Base-by-base conservation (phyloP, 352 stramenopile genomes). In the Pythium brachiatum region DNA sequence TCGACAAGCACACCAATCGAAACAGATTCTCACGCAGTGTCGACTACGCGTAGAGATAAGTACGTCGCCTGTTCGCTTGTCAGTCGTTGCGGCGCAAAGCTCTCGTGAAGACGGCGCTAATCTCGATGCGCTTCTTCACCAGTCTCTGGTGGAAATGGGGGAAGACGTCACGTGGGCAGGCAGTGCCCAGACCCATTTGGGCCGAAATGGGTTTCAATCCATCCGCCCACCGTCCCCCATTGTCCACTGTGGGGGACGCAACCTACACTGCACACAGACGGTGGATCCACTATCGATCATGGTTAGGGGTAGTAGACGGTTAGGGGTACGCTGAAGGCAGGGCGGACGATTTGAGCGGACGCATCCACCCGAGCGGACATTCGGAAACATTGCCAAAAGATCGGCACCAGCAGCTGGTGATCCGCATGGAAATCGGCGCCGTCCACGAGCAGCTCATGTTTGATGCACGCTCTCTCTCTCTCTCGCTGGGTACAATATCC, bases 351-450 rank as follows among this genome's bases (percentile, higher is more conserved):
- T 36, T 11, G 46, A 52, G 3, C 29, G 27, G 25, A 2, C 20
- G 18, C 16, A 39, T 18, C 36, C 50, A 38, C 48, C 53, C 12
- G 7, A 36, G 41, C 43, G 23, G 47, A 67, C 53, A 62, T 67
- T 58, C 53, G 60, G 60, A 57, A n/a, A 3, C 23, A 9, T 51
- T 52, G 21, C 41, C 41, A 50, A 50, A 50, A 50, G 41, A 50
- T 50, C 41, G 41, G 41, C 21, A 21, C 6, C 1, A 58, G 53
- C 60, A 67, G 52, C 60, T 67, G 60, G 60, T 27, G 47, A 31
- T 59, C 47, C 25, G 60, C 36, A 56, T 57, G 51, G 20, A 27
- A 26, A 54, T 21, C 39, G 26, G 48, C 46, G 46, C 39, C 18
- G 39, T 47, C 13, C 34, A 12, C 11, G 36, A 23, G 7, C 36